Base-by-base conservation (phyloP, 148 eudicot genomes). In the Rhododendron ferrugineum region DNA sequence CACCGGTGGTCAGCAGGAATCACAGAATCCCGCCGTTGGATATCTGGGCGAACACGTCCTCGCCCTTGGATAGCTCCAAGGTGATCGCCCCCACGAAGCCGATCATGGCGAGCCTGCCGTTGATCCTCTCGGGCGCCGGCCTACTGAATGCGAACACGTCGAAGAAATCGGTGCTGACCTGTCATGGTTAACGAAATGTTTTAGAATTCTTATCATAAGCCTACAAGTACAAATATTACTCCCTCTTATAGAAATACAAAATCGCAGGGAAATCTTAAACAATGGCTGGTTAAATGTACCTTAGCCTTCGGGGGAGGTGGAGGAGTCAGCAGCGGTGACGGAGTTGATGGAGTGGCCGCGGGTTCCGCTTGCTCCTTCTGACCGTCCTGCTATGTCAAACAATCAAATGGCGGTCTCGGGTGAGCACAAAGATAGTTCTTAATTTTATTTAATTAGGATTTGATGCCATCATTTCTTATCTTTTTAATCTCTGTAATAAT, bases 41-140 rank as follows among this genome's bases (percentile, higher is more conserved):
- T 44, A 96, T 88, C 74, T 94, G 98, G 0, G 89, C 46, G 2
- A 94, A 90, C 36, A 96, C 44, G 82, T 92, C 98, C n/a, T 92
- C 89, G 0, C 98, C 99, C 44, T 86, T 91, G 83, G 91, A 78
- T 64, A 90, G 26, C 76, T 96, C 98, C 34, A 94, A 91, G 0
- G 91, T 95, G 20, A 96, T 82, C 8, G 98, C 97, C 0, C 97
- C 92, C 15, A 89, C 93, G 23, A 96, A 96, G 6, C 98, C 98
- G 5, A 92, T 90, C 99, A 96, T 96, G 1, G 99, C 99, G 0
- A 94, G 88, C 28, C 98, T 85, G 1, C 99, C 99, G 82, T 96
- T 96, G 91, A 96, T 96, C 70, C 97, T 91, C 87, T 96, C 97
- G 2, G 98, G 97, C 56, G 92, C 97, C 3, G 98, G 98, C 6